These are phyloP conservation scores for Aspergillus pseudonomiae DNA, from an alignment of 2,329 filamentous ascomycete genomes.

Conservation along the genomic window DNA sequence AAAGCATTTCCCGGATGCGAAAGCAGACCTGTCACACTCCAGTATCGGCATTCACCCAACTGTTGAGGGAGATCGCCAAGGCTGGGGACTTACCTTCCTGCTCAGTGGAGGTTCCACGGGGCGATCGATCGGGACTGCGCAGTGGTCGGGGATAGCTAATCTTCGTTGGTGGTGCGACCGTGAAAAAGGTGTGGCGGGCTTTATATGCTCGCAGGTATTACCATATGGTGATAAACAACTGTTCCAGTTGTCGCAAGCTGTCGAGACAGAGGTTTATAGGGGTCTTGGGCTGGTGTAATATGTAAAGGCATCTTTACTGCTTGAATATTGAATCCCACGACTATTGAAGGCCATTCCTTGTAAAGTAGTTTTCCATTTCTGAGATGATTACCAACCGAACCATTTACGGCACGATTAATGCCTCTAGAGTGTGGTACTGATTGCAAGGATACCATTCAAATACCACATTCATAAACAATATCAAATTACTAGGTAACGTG, in stretches of 20 bases:
- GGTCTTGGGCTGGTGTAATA: background rate
- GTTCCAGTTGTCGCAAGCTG: background rate
- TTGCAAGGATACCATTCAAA: too few species aligned
- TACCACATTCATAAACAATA: too few species aligned
- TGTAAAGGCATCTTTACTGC: background rate
- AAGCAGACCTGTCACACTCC: slow-evolving; percentile 44
- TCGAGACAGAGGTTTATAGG: slow-evolving; percentile 1
- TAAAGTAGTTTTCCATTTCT: too few species aligned
- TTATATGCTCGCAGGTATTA: slow-evolving; percentile 1
- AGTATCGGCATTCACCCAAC: slow-evolving; percentile 56
- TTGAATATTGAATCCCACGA: too few species aligned
- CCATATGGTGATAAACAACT: background rate
- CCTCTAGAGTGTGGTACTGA: too few species aligned
- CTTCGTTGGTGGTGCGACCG: slow-evolving; percentile 32
- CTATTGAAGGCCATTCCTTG: too few species aligned
- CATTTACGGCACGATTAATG: too few species aligned
- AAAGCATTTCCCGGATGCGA: slow-evolving; percentile 38
- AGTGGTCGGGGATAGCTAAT: slow-evolving; percentile 45
- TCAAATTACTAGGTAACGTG: too few species aligned
- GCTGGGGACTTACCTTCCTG: slow-evolving; percentile 66
- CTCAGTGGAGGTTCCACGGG: slow-evolving; percentile 48
- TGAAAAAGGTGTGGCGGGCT: background rate
- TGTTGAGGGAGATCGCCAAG: slow-evolving; percentile 54
- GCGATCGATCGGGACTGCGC: slow-evolving; percentile 42
- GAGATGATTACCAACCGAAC: too few species aligned